phyloP scores from a whole-genome alignment of 2,329 filamentous ascomycete genomes.

The Fusarium torulosum region DNA sequence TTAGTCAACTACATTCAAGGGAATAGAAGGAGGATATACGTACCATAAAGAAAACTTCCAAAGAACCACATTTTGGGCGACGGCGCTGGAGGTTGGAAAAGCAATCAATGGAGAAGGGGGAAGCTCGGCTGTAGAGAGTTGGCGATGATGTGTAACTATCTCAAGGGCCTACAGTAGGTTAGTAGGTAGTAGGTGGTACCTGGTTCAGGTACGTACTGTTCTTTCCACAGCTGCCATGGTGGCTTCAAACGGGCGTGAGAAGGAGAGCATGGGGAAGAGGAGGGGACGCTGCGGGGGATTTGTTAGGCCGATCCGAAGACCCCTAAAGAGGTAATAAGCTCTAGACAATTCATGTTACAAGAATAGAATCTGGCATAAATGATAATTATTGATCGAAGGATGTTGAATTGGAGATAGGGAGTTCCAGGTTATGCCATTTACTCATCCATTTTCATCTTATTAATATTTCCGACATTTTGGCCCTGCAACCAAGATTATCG shows the following conservation, averaged over 20 bases:
- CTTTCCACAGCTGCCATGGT: conserved; percentile 26
- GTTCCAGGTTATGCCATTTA: neutral
- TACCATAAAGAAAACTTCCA: conserved; percentile 76
- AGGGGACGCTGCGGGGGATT: conserved; percentile 42
- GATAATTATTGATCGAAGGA: neutral
- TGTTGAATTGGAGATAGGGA: neutral
- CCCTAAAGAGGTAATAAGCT: conserved; percentile 21
- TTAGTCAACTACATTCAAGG: conserved; percentile 26
- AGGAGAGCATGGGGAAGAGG: conserved; percentile 6
- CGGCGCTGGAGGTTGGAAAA: neutral
- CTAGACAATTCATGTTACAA: neutral
- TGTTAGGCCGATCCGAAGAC: conserved; percentile 53
- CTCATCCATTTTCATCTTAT: neutral
- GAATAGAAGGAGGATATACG: neutral
- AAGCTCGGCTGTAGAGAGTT: conserved; percentile 19
- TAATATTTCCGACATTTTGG: neutral
- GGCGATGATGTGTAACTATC: conserved; percentile 42
- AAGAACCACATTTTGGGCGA: conserved; percentile 72
- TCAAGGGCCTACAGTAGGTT: neutral
- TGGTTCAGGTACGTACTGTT: conserved; percentile 23
- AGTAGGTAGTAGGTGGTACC: neutral
- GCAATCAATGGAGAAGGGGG: neutral
- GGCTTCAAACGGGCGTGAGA: conserved; percentile 16
- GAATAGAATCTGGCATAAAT: conserved; percentile 2
- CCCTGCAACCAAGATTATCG: neutral